Percentiles rank a stretch among this genome's conserved stretches.
Evolutionary conservation across 306 rosid genomes (phyloP).

Genomic region (Begonia peltatifolia): DNA sequence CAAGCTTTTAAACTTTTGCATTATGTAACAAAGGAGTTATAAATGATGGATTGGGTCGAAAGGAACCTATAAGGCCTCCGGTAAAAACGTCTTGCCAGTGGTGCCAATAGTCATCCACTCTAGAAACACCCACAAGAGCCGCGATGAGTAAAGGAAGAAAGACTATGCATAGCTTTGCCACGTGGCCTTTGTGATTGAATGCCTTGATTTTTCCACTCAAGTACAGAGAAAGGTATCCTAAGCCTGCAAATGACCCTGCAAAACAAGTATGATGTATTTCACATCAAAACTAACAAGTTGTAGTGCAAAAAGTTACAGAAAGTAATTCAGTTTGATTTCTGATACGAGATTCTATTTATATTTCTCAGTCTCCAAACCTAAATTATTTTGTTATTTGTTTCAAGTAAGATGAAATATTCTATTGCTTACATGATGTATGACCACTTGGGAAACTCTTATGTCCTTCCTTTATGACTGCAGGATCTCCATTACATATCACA

Average conservation of each 20-base stretch:
- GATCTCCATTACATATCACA: constrained; percentile 69
- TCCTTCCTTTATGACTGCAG: constrained; percentile 68
- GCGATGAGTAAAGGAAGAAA: constrained; percentile 68
- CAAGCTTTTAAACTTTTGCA: neutral
- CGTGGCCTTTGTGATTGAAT: constrained; percentile 67
- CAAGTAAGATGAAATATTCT: neutral
- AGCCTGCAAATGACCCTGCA: constrained; percentile 90
- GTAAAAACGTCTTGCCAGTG: constrained; percentile 95
- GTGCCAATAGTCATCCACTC: constrained; percentile 94
- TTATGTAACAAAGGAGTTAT: neutral
- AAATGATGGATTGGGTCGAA: neutral
- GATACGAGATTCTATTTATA: neutral
- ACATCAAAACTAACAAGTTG: neutral
- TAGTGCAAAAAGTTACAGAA: neutral
- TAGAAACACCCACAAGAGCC: constrained; percentile 60
- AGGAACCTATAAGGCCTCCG: constrained; percentile 62
- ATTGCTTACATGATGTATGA: constrained; percentile 71
- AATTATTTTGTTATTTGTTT: too few species aligned
- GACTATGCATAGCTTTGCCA: constrained; percentile 66
- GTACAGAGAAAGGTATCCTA: constrained; percentile 72
- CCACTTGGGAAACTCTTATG: constrained; percentile 97
- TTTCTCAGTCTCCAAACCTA: neutral
- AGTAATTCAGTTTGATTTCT: neutral
- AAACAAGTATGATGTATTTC: constrained; percentile 5
- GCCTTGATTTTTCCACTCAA: constrained; percentile 68